phyloP scores from a whole-genome alignment of 805 yeast species.

The Sungouiozyma intestinalis region DNA sequence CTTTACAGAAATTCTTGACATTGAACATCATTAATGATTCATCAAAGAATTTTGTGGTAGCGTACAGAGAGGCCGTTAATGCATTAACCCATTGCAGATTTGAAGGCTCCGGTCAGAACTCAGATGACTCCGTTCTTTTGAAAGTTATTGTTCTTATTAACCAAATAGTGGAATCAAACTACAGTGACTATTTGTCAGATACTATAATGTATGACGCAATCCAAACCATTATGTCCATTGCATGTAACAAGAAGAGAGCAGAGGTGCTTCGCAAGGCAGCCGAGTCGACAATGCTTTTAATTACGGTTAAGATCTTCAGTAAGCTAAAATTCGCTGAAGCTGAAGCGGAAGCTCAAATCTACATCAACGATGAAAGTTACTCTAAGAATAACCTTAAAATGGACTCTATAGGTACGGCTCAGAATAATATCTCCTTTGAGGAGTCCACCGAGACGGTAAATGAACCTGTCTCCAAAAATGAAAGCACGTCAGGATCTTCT shows the following conservation, averaged over 20 bases:
- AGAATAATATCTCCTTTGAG: not conserved
- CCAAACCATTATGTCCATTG: constrained; percentile 83
- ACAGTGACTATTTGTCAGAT: constrained; percentile 62
- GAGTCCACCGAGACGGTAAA: not conserved
- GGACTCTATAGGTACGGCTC: constrained; percentile 14
- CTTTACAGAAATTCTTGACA: constrained; percentile 63
- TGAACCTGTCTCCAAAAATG: not conserved
- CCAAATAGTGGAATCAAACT: constrained; percentile 48
- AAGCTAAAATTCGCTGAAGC: constrained; percentile 37
- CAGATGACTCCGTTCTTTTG: constrained; percentile 83
- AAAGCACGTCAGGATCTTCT: not conserved
- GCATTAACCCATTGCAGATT: constrained; percentile 89
- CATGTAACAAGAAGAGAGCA: constrained; percentile 84
- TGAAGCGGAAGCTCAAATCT: constrained; percentile 6
- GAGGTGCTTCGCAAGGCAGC: constrained; percentile 86
- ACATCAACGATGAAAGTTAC: constrained; percentile 17
- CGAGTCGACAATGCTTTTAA: constrained; percentile 63
- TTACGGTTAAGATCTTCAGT: constrained; percentile 58
- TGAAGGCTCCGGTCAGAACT: constrained; percentile 86
- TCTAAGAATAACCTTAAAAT: constrained; percentile 10
- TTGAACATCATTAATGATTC: constrained; percentile 51
- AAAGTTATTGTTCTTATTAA: constrained; percentile 74
- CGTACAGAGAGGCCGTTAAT: constrained; percentile 32
- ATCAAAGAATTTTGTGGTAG: constrained; percentile 55
- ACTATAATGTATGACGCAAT: constrained; percentile 79